Conservation (phyloP, 306 rosid genomes). For the Pyrus pyrifolia region DNA sequence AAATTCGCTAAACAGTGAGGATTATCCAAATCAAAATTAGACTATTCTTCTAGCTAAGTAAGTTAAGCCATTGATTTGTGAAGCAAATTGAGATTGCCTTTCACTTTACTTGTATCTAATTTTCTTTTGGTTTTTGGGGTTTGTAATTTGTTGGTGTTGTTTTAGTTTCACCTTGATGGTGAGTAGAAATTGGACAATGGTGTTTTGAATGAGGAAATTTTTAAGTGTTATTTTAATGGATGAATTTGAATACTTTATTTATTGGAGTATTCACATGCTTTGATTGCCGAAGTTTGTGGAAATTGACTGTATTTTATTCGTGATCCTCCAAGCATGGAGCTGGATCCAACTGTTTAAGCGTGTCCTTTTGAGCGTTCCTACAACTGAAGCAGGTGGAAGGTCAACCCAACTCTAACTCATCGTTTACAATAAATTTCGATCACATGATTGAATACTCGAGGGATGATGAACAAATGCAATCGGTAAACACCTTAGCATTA, state of each 20-base stretch:
- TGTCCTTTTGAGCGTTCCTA: no score
- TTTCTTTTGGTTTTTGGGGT: neutral
- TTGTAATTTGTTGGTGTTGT: constrained; percentile 1
- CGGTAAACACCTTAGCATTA: no score
- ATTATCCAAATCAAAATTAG: neutral
- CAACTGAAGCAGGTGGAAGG: no score
- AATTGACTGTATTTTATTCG: neutral
- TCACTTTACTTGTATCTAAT: neutral
- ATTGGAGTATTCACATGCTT: neutral
- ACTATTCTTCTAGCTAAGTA: neutral
- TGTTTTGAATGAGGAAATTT: neutral
- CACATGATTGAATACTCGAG: no score
- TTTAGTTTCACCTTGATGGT: neutral
- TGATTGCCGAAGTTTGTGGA: neutral
- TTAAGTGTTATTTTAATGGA: neutral
- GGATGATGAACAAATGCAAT: no score
- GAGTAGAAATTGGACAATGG: neutral
- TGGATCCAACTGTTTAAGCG: neutral
- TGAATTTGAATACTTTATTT: neutral
- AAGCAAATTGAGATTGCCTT: neutral
- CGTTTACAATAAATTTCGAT: no score
- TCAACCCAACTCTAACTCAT: no score
- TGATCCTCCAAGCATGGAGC: neutral
- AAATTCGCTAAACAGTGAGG: neutral
- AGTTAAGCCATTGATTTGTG: neutral